phyloP scores from a whole-genome alignment of 441 rosid genomes.

The Euphorbia schlechtendalii region DNA sequence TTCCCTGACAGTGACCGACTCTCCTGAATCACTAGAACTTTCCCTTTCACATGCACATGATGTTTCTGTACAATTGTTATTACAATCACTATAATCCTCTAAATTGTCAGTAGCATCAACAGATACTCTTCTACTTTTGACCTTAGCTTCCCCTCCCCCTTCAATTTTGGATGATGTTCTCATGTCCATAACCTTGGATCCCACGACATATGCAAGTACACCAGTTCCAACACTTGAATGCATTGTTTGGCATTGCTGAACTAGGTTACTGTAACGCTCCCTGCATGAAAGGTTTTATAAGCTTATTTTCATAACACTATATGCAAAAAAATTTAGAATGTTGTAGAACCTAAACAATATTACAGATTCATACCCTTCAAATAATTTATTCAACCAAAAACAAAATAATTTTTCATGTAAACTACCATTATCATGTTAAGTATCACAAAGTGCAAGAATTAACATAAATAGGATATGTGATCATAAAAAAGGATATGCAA shows the following conservation, averaged over 20 bases:
- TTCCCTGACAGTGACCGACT: constrained; percentile 51
- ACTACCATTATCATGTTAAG: not conserved
- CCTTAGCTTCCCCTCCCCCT: constrained; percentile 35
- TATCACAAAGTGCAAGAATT: not conserved
- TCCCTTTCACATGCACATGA: constrained; percentile 41
- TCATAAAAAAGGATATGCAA: not conserved
- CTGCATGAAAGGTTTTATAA: constrained; percentile 39
- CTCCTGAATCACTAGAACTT: constrained; percentile 59
- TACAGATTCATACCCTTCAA: not conserved
- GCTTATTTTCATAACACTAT: not conserved
- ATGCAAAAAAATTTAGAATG: not conserved
- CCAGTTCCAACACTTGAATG: constrained; percentile 96
- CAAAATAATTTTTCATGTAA: not conserved
- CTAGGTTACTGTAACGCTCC: constrained; percentile 61
- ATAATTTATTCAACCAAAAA: not conserved
- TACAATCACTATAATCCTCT: constrained; percentile 41
- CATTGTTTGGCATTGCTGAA: constrained; percentile 78
- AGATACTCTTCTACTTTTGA: constrained; percentile 36
- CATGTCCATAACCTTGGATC: constrained; percentile 95
- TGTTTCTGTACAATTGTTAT: constrained; percentile 53
- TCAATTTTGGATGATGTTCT: constrained; percentile 74
- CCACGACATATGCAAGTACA: constrained; percentile 81
- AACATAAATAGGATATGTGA: not conserved
- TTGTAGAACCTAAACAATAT: not conserved
- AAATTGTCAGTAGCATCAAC: constrained; percentile 36